phyloP scores from a whole-genome alignment of 768 basidiomycete species.

The Suillus tomentosus region DNA sequence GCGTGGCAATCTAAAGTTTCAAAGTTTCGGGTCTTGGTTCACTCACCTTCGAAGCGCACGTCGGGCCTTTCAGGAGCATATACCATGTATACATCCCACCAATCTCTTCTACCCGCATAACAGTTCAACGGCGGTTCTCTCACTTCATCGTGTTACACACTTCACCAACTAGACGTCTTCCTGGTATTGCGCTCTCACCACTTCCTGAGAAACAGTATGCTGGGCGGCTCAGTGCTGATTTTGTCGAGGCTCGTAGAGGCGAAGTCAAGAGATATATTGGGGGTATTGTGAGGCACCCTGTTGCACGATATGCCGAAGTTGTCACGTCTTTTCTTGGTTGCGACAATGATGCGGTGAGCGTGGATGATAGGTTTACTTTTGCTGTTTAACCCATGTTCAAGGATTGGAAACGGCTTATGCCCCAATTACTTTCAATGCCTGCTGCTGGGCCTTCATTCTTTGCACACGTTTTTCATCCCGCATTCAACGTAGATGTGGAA shows the following conservation, averaged over 20 bases:
- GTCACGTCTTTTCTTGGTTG: conserved; percentile 79
- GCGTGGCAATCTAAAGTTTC: conserved; percentile 76
- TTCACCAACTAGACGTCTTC: conserved; percentile 64
- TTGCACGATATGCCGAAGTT: conserved; percentile 77
- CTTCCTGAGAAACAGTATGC: conserved; percentile 86
- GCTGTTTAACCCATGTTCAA: conserved; percentile 29
- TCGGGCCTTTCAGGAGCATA: conserved; percentile 70
- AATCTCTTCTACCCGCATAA: conserved; percentile 55
- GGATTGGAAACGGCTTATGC: conserved; percentile 73
- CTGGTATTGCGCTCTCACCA: conserved; percentile 77
- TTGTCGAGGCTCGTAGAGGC: conserved; percentile 79
- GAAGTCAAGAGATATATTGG: conserved; percentile 81
- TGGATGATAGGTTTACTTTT: conserved; percentile 2
- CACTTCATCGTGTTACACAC: conserved; percentile 81
- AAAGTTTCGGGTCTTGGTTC: conserved; percentile 71
- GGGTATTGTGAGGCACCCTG: conserved; percentile 66
- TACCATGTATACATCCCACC: conserved; percentile 56
- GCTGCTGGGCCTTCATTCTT: conserved; percentile 78
- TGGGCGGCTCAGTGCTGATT: conserved; percentile 76
- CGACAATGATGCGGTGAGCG: conserved; percentile 70
- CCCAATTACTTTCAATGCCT: conserved; percentile 58
- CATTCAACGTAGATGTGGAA: conserved; percentile 77
- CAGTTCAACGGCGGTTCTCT: conserved; percentile 81
- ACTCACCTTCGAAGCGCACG: conserved; percentile 76
- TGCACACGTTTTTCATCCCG: conserved; percentile 79